Evolutionary conservation across 2,329 filamentous ascomycete species (phyloP), one percentile per base, ranked within the genome.

Genomic region (Aspergillus neotritici): DNA sequence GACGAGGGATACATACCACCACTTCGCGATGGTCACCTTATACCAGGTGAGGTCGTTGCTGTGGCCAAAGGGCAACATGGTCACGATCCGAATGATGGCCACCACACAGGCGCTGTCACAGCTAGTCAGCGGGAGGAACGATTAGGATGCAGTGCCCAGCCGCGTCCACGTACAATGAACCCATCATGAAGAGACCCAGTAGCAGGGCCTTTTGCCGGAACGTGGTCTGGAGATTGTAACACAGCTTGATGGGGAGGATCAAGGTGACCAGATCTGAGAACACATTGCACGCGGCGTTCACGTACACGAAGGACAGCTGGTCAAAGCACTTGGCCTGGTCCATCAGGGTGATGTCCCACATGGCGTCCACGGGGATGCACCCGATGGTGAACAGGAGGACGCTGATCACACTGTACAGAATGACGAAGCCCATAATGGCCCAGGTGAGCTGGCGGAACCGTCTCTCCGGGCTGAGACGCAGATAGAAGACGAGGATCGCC

Each of bases 1-100:
- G n/a, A 14, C 3, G n/a, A 15, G 31, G 13, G 4, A 4, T 4
- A 43, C 48, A 14, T 47, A 51, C 48, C 40, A 40, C 48, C 46
- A 50, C 14, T 51, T 51, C 7, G 48, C 48, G 8, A 51, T 10
- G 9, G 46, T 49, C 9, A 51, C 46, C 34, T 51, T 49, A 28
- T 43, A 51, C 37, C 38, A 43, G 1, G 48, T 51, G 8, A 51
- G 38, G 31, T 49, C 48, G 11, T 29, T 41, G 34, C 41, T 43
- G 32, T 39, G 28, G 3, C 46, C 15, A 16, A 46, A 49, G 1
- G 43, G 48, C 37, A 49, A 43, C 48, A 51, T 51, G 3, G 48
- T 49, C 7, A 51, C 40, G 6, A 51, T 49, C 12, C 46, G 43
- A 13, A 51, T 17, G 15, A 49, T 44, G 8, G 48, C 46, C 15